phyloP scores from a whole-genome alignment of 1,139 yeast genomes.

The Kluyveromyces marxianus region DNA sequence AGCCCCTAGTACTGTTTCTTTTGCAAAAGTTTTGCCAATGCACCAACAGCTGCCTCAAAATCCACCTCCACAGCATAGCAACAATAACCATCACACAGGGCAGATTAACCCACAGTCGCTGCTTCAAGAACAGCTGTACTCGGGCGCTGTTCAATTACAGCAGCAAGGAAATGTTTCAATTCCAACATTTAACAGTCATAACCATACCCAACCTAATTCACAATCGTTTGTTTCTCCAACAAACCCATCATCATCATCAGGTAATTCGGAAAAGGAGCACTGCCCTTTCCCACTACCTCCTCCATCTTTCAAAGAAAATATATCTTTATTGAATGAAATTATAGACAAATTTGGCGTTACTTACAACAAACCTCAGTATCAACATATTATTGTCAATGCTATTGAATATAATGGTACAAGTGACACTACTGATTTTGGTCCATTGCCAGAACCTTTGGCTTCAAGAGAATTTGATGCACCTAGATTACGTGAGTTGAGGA shows the following conservation, averaged over 20 bases:
- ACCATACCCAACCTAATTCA: conserved; percentile 9
- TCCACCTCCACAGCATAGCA: conserved; percentile 4
- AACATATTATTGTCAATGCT: conserved; percentile 34
- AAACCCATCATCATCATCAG: conserved; percentile 6
- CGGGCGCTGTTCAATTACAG: conserved; percentile 29
- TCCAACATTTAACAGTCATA: conserved; percentile 21
- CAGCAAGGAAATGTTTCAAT: conserved; percentile 29
- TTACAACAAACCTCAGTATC: conserved; percentile 21
- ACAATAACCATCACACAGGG: conserved; percentile 5
- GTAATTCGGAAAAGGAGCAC: conserved; percentile 27
- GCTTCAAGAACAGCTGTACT: conserved; percentile 29
- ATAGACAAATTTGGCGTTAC: conserved; percentile 25
- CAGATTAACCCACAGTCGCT: conserved; percentile 22
- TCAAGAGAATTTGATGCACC: conserved; percentile 81
- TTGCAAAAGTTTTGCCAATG: conserved; percentile 50
- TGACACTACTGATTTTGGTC: conserved; percentile 49
- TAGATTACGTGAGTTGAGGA: conserved; percentile 54
- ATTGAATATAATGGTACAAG: conserved; percentile 31
- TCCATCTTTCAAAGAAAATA: conserved; percentile 19
- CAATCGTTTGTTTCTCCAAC: conserved; percentile 4
- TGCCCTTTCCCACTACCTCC: conserved; percentile 32
- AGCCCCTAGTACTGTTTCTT: conserved; percentile 53
- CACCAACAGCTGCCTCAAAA: conserved; percentile 18
- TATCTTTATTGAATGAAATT: conserved; percentile 17
- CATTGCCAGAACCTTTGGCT: conserved; percentile 58